Evolutionary conservation across 371 early-diverging fungal species (phyloP).

Genomic region (Rhizopus microsporus): DNA sequence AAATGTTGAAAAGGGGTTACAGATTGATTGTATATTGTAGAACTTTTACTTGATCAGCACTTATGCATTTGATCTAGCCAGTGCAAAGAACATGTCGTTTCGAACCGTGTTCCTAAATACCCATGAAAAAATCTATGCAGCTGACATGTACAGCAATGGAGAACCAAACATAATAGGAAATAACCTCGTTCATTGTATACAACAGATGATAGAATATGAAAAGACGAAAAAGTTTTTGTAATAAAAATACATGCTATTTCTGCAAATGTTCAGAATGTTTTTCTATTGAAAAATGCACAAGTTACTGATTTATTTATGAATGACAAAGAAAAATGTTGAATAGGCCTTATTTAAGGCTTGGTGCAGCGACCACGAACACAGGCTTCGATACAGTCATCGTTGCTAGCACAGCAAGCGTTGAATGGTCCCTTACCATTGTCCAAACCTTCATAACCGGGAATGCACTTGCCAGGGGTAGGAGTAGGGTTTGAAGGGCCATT

Average conservation of each 20-base stretch:
- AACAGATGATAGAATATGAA: slow-evolving; percentile 29
- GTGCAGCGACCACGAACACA: slow-evolving; percentile 16
- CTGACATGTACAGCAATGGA: slow-evolving; percentile 20
- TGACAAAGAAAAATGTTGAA: not conserved
- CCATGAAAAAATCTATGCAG: slow-evolving; percentile 28
- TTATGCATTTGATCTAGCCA: slow-evolving; percentile 43
- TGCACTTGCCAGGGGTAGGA: not conserved
- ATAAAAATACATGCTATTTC: not conserved
- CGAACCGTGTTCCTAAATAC: slow-evolving; percentile 36
- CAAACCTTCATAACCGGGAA: not conserved
- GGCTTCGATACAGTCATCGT: slow-evolving; percentile 12
- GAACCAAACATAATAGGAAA: slow-evolving; percentile 31
- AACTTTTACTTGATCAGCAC: slow-evolving; percentile 39
- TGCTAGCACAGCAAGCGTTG: slow-evolving; percentile 10
- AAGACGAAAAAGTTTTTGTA: slow-evolving; percentile 12
- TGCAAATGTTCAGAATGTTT: not conserved
- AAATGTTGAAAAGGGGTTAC: not conserved
- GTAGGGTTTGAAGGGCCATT: slow-evolving; percentile 9
- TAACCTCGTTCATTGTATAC: slow-evolving; percentile 28
- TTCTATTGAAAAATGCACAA: not conserved
- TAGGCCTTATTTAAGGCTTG: not conserved
- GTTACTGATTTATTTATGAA: not conserved
- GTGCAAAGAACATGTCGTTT: slow-evolving; percentile 39
- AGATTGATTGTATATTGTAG: slow-evolving; percentile 14
- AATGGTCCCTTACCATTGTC: slow-evolving; percentile 10